phyloP scores from a whole-genome alignment of 2,329 filamentous ascomycete species.

The Alternaria rosae region DNA sequence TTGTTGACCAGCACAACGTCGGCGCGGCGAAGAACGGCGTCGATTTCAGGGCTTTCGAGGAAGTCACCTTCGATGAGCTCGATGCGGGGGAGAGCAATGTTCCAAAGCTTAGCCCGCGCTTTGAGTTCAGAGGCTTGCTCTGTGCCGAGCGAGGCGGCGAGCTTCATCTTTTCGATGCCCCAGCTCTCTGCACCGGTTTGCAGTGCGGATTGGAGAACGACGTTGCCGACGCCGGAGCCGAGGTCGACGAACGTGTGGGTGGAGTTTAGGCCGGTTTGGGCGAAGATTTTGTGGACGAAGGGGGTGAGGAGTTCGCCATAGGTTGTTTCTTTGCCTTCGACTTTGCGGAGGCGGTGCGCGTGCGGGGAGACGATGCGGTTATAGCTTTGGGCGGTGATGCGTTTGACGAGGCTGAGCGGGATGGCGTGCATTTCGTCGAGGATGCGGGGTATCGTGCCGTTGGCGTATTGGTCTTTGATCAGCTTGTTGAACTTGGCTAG shows the following conservation, averaged over 20 bases:
- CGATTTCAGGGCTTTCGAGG: slow-evolving; percentile 73
- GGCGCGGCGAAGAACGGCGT: slow-evolving; percentile 77
- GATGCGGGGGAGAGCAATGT: slow-evolving; percentile 79
- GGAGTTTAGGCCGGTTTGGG: slow-evolving; percentile 78
- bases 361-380: slow-evolving; percentile 89
- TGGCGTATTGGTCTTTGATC: slow-evolving; percentile 69
- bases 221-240: slow-evolving; percentile 94
- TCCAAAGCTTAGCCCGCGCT: slow-evolving; percentile 89
- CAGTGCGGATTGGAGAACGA: slow-evolving; percentile 90
- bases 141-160: slow-evolving; percentile 82
- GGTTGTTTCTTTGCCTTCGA: slow-evolving; percentile 89
- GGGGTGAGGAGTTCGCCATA: slow-evolving; percentile 91
- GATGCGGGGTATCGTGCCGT: slow-evolving; percentile 75
- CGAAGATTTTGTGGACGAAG: slow-evolving; percentile 84
- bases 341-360: slow-evolving; percentile 82
- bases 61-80: slow-evolving; percentile 85
- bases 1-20: slow-evolving; percentile 99
- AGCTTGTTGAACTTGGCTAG: slow-evolving; percentile 79
- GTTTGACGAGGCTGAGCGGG: slow-evolving; percentile 70
- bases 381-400: slow-evolving; percentile 88
- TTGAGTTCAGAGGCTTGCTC: slow-evolving; percentile 83
- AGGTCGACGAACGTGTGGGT: slow-evolving; percentile 91
- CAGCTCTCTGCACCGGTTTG: slow-evolving; percentile 94
- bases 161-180: slow-evolving; percentile 96
- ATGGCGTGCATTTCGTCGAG: slow-evolving; percentile 74